phyloP scores from a whole-genome alignment of 345 rosid species.

The Bretschneidera sinensis region DNA sequence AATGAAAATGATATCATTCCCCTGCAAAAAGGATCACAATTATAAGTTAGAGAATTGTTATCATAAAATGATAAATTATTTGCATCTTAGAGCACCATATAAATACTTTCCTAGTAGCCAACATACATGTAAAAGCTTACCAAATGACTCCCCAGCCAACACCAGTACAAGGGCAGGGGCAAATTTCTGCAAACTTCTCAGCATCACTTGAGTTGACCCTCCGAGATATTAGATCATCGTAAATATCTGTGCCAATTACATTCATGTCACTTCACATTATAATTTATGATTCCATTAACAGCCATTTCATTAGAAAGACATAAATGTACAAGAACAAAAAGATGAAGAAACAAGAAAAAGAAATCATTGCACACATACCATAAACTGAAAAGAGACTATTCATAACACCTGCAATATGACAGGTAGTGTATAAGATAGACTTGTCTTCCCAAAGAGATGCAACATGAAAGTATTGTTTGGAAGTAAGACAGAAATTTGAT shows the following conservation, averaged over 20 bases:
- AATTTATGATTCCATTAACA: neutral
- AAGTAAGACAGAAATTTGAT: slow-evolving; percentile 6
- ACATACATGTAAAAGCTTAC: slow-evolving; percentile 28
- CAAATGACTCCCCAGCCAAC: slow-evolving; percentile 95
- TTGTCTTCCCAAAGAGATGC: slow-evolving; percentile 12
- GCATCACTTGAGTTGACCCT: slow-evolving; percentile 91
- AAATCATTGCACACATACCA: slow-evolving; percentile 37
- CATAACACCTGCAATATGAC: slow-evolving; percentile 76
- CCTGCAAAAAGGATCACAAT: slow-evolving; percentile 43
- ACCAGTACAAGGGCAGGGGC: slow-evolving; percentile 93
- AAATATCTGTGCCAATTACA: slow-evolving; percentile 53
- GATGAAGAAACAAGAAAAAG: neutral
- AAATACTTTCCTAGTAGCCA: neutral
- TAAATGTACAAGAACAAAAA: neutral
- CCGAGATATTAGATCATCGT: slow-evolving; percentile 91
- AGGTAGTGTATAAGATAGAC: slow-evolving; percentile 13
- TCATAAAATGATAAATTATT: neutral
- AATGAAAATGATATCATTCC: slow-evolving; percentile 87
- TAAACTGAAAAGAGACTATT: slow-evolving; percentile 96
- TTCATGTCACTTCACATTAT: neutral
- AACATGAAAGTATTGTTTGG: neutral
- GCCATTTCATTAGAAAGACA: slow-evolving; percentile 7
- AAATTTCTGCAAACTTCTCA: slow-evolving; percentile 95
- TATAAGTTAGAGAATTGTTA: neutral
- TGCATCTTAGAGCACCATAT: neutral